Conservation (phyloP, 2,329 filamentous ascomycete genomes). For the Chrysoporthe austroafricana region DNA sequence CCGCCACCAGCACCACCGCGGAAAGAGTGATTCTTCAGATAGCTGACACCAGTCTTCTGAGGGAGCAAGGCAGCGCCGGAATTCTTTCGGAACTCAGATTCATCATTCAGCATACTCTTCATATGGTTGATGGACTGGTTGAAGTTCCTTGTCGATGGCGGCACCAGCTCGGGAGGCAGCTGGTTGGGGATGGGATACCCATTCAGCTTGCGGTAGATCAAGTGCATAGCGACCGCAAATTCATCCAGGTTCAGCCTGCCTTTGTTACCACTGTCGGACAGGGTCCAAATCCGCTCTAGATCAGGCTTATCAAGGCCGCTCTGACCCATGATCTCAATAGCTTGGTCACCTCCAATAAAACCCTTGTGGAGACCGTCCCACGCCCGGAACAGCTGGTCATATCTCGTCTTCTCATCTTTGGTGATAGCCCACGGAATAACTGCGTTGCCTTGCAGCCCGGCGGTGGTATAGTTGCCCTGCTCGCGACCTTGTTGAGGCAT, state of each 20-base stretch:
- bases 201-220: constrained; percentile 97
- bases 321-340: constrained; percentile 96
- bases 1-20: constrained; percentile 61
- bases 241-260: constrained; percentile 94
- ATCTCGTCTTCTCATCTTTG: constrained; percentile 97
- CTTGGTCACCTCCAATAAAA: constrained; percentile 87
- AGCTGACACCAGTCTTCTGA: constrained; percentile 97
- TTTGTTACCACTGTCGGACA: constrained; percentile 92
- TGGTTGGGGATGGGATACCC: constrained; percentile 89
- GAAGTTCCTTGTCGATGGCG: constrained; percentile 91
- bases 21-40: constrained; percentile 95
- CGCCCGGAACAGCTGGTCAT: constrained; percentile 90
- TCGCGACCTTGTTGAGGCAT: constrained; percentile 97
- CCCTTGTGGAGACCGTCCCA: constrained; percentile 97
- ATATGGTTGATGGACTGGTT: constrained; percentile 91
- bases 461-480: constrained; percentile 78
- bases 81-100: constrained; percentile 87
- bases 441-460: constrained; percentile 88
- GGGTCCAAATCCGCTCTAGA: constrained; percentile 90
- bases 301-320: constrained; percentile 91
- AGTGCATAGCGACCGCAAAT: constrained; percentile 97
- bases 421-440: constrained; percentile 98
- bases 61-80: constrained; percentile 89
- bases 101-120: constrained; percentile 85
- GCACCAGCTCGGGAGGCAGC: constrained; percentile 88